These are phyloP conservation scores for Phytophthora melonis DNA, from an alignment of 352 stramenopile species.

Conservation along the genomic window DNA sequence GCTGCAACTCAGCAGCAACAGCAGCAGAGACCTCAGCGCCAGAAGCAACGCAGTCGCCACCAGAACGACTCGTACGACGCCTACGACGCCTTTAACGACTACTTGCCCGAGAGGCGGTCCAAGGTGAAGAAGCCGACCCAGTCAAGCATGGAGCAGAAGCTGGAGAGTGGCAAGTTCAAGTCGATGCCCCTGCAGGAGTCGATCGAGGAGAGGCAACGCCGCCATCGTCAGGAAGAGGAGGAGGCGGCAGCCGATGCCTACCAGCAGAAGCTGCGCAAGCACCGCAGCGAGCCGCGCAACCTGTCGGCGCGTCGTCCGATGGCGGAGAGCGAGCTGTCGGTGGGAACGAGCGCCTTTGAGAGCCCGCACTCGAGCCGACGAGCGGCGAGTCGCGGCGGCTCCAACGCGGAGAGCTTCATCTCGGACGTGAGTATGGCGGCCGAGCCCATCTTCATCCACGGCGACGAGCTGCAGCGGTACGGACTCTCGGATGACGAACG, in stretches of 20 bases:
- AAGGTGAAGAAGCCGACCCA: conserved; percentile 52
- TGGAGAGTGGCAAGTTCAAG: conserved; percentile 54
- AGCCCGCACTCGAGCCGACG: conserved; percentile 30
- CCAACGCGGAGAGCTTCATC: conserved; percentile 54
- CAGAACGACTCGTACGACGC: conserved; percentile 38
- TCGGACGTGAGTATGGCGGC: conserved; percentile 49
- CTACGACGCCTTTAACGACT: conserved; percentile 85
- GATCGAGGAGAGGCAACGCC: conserved; percentile 27
- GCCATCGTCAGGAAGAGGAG: conserved; percentile 15
- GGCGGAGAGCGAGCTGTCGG: conserved; percentile 39
- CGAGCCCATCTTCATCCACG: conserved; percentile 44
- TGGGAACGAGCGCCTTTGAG: conserved; percentile 30
- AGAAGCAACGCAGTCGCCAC: conserved; percentile 20
- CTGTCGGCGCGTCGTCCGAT: conserved; percentile 28
- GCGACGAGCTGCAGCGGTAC: conserved; percentile 42
- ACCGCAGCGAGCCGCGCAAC: conserved; percentile 42
- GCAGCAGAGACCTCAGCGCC: conserved; percentile 12
- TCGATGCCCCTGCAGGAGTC: conserved; percentile 36
- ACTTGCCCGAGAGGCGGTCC: conserved; percentile 60
- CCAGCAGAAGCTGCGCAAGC: conserved; percentile 41
- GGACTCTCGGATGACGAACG: conserved; percentile 55
- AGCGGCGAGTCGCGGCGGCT: conserved; percentile 19
- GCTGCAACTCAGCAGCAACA: conserved; percentile 7
- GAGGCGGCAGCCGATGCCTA: conserved; percentile 13
- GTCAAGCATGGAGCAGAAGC: conserved; percentile 46